phyloP scores from a whole-genome alignment of 768 basidiomycete genomes.

The Podaxis pistillaris region DNA sequence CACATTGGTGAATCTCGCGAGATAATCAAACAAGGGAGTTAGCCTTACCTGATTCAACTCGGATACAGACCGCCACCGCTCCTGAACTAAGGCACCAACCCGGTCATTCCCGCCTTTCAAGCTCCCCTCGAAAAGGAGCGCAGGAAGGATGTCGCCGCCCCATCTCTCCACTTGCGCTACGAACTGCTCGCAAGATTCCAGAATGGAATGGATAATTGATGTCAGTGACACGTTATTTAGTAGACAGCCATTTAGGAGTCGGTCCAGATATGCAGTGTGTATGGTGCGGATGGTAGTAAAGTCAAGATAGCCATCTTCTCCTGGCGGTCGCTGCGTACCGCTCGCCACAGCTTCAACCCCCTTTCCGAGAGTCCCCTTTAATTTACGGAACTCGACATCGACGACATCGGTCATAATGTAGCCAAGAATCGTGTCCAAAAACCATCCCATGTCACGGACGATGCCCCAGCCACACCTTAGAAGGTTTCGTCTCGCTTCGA shows the following conservation, averaged over 20 bases:
- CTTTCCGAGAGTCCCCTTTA: conserved; percentile 58
- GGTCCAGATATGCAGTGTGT: conserved; percentile 78
- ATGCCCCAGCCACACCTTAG: conserved; percentile 85
- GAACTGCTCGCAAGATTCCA: conserved; percentile 84
- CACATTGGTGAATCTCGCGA: neutral
- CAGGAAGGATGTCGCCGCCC: conserved; percentile 89
- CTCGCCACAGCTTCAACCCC: conserved; percentile 12
- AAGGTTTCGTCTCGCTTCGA: conserved; percentile 59
- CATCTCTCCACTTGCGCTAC: conserved; percentile 88
- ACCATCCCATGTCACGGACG: conserved; percentile 89
- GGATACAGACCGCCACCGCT: conserved; percentile 63
- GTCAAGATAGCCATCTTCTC: conserved; percentile 54
- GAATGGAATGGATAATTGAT: conserved; percentile 62
- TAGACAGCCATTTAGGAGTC: conserved; percentile 76
- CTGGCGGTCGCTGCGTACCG: conserved; percentile 9
- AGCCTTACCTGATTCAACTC: conserved; percentile 73
- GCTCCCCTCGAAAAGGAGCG: conserved; percentile 79
- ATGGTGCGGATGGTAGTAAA: conserved; percentile 84
- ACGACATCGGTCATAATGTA: conserved; percentile 92
- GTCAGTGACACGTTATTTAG: conserved; percentile 66
- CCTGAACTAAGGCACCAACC: conserved; percentile 72
- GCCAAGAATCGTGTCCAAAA: conserved; percentile 76
- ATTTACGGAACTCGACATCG: conserved; percentile 74
- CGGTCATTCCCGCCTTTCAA: conserved; percentile 53
- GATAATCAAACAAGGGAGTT: neutral